Evolutionary conservation across 805 yeast genomes (phyloP), one percentile per base, ranked within the genome.

Genomic region (Pichia californica): DNA sequence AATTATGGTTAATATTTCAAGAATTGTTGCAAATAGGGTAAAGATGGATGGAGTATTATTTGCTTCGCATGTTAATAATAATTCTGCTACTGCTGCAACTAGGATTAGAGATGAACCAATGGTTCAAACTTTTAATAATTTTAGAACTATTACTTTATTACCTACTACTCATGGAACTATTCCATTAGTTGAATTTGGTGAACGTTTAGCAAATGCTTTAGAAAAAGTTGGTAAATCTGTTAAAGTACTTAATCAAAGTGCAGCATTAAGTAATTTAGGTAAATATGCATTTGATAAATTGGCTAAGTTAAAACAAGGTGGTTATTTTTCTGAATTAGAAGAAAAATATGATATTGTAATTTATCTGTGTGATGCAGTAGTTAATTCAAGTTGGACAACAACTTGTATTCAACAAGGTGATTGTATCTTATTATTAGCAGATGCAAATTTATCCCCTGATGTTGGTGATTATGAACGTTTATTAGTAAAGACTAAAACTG

Each of bases 351-450:
- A 91, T 52, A 83, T 88, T n/a, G 83, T 93, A 4, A 77, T 91
- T 2, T 93, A 91, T 56, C 79, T 91, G 11, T 89, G 93, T 21
- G 98, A 93, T 55, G 80, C 96, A 0, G 73, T 84, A 0, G 78
- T 83, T 2, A 79, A 79, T 51, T 84, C 96, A 0, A 73, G 80
- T 16, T 91, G 99, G 99, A 87, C 96, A 0, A 73, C 78, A 8
- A 87, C 96, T 0, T 93, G 98, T 61, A 83, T 91, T 32, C 79
- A 89, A 8, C 97, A 91, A 61, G 98, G 96, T 15, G 98, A 91
- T 62, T 89, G 97, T 66, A 79, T 91, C n/a, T 67, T 93, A 27
- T 66, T 93, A 15, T 62, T 93, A 14, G 97, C 97, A 0, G 89
- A 91, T 65, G 94, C 96, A 0, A 68, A 73, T 7, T 76, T 80